Conservation (phyloP, 2,329 filamentous ascomycete species). For the Monosporascus sp. region DNA sequence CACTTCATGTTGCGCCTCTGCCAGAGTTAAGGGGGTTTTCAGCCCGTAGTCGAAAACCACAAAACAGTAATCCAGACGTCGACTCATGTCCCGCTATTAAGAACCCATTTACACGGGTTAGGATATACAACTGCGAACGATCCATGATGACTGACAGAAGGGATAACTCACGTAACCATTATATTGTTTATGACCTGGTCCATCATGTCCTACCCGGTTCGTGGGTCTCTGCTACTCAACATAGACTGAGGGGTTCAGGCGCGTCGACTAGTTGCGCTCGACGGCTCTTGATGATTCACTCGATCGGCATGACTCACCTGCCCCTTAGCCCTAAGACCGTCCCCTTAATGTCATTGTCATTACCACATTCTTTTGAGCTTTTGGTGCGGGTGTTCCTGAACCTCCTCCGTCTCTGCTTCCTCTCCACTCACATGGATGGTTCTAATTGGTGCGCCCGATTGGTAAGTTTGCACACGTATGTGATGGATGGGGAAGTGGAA, state of each 20-base stretch:
- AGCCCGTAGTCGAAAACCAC: conserved; percentile 47
- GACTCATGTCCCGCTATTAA: conserved; percentile 46
- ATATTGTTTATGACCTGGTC: conserved; percentile 10
- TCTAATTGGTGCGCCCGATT: too few species aligned
- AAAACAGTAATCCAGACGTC: conserved; percentile 43
- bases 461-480: too few species aligned
- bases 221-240: conserved; percentile 6
- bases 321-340: too few species aligned
- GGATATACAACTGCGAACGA: too few species aligned
- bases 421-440: too few species aligned
- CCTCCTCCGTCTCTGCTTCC: too few species aligned
- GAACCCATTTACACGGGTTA: conserved; percentile 1
- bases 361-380: too few species aligned
- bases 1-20: conserved; percentile 47
- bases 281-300: not conserved
- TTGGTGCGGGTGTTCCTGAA: too few species aligned
- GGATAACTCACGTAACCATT: conserved; percentile 4
- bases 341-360: too few species aligned
- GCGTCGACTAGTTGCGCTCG: not conserved
- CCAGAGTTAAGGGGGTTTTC: conserved; percentile 42
- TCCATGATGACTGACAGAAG: too few species aligned
- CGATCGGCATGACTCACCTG: too few species aligned
- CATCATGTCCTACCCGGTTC: conserved; percentile 6
- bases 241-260: conserved; percentile 8
- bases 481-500: too few species aligned